Evolutionary conservation across 345 rosid species (phyloP).

Genomic region (Sonneratia alba): DNA sequence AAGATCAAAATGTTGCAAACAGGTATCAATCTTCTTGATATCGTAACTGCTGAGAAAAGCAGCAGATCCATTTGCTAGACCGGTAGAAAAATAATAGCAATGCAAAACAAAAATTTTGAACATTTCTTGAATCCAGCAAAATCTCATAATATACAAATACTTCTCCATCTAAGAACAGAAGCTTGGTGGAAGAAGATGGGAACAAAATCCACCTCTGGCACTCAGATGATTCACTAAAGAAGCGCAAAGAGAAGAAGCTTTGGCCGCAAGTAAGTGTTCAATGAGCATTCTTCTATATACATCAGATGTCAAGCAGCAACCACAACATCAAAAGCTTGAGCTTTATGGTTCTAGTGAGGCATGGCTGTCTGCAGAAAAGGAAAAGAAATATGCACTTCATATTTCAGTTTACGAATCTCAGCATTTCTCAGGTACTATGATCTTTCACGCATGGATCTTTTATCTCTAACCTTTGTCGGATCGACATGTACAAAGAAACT

Average conservation of each 20-base stretch:
- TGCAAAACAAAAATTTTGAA: too few relatives aligned
- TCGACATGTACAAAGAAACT: slow-evolving; percentile 16
- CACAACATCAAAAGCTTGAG: background rate
- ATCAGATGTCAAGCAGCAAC: background rate
- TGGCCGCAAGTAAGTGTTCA: background rate
- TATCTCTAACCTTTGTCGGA: slow-evolving; percentile 7
- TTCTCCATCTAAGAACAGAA: too few relatives aligned
- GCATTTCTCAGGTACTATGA: background rate
- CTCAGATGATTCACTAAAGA: background rate
- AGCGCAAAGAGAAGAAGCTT: background rate
- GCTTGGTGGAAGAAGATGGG: too few relatives aligned
- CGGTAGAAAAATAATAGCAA: too few relatives aligned
- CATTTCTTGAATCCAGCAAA: too few relatives aligned
- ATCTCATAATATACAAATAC: too few relatives aligned
- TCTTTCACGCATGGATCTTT: background rate
- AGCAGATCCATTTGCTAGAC: too few relatives aligned
- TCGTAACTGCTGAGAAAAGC: too few relatives aligned
- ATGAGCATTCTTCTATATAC: background rate
- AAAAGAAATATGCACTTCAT: background rate
- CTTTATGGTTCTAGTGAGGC: background rate
- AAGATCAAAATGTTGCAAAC: too few relatives aligned
- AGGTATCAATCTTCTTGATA: too few relatives aligned
- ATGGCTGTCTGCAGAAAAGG: background rate
- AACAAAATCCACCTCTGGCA: too few relatives aligned
- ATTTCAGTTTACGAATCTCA: background rate